Conservation (phyloP, 164 flowering plant species). For the Vitis amurensis region DNA sequence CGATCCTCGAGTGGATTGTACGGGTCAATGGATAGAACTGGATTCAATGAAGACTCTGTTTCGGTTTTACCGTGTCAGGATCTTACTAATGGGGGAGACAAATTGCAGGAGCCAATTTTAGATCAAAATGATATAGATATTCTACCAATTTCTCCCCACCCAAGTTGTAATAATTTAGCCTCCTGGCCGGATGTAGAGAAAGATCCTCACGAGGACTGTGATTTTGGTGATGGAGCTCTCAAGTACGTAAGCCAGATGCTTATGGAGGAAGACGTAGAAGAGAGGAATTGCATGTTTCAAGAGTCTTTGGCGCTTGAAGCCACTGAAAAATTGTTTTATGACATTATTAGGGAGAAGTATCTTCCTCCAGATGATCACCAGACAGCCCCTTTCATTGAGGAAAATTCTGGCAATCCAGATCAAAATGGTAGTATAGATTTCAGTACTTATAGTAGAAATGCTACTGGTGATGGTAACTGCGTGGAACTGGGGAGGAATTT, state of each 20-base stretch:
- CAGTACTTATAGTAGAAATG: background rate
- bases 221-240: constrained; percentile 50
- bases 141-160: constrained; percentile 13
- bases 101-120: background rate
- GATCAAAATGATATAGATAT: constrained; percentile 1
- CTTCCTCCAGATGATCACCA: constrained; percentile 19
- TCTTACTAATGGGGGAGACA: background rate
- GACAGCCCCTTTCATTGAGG: constrained; percentile 3
- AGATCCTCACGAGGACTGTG: constrained; percentile 44
- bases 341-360: constrained; percentile 38
- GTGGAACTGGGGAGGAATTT: constrained; percentile 7
- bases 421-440: background rate
- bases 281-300: constrained; percentile 40
- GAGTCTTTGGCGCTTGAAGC: constrained; percentile 53
- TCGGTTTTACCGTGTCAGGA: constrained; percentile 2
- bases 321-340: constrained; percentile 48
- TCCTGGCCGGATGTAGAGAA: constrained; percentile 11
- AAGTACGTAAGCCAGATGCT: constrained; percentile 51
- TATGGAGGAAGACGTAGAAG: constrained; percentile 65
- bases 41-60: background rate
- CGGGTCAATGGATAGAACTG: constrained; percentile 1
- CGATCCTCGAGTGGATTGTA: constrained; percentile 1
- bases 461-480: background rate
- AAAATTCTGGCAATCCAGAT: constrained; percentile 10
- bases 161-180: constrained; percentile 1